Conservation (phyloP, 257 asterid species). For the Vinca minor region DNA sequence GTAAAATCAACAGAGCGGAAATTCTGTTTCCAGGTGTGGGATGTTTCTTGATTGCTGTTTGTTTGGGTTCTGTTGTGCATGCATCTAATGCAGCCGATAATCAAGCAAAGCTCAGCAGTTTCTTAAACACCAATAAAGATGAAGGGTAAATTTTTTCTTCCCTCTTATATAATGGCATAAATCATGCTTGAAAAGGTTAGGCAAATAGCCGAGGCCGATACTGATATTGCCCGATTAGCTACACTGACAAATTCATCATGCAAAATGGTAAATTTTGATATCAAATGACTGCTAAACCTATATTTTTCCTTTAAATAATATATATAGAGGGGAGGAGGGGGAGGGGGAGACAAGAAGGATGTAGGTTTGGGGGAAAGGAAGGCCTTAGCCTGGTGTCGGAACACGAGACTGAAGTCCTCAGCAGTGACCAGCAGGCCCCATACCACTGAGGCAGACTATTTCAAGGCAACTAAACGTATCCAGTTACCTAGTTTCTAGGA, state of each 20-base stretch:
- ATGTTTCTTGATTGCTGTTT: slow-evolving; percentile 87
- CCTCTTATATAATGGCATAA: not conserved
- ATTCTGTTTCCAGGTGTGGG: slow-evolving; percentile 90
- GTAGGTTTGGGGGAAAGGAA: no score
- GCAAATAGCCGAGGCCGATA: not conserved
- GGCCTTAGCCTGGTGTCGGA: no score
- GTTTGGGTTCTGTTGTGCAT: slow-evolving; percentile 76
- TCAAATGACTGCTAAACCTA: not conserved
- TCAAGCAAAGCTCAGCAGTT: slow-evolving; percentile 45
- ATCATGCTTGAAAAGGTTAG: not conserved
- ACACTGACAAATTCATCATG: not conserved
- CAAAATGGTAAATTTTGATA: not conserved
- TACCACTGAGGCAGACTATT: no score
- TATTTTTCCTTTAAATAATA: no score
- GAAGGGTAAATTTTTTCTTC: slow-evolving; percentile 24
- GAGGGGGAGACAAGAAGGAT: no score
- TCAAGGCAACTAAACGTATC: not conserved
- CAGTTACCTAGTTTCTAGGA: not conserved
- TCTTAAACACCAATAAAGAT: slow-evolving; percentile 27
- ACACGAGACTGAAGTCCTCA: no score
- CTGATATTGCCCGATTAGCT: not conserved
- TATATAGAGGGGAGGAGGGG: no score
- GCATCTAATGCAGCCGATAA: slow-evolving; percentile 75
- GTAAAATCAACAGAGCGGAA: slow-evolving; percentile 81
- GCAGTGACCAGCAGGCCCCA: no score